These are phyloP conservation scores for Aphanomyces euteiches DNA, from an alignment of 352 stramenopile genomes.

Conservation along the genomic window DNA sequence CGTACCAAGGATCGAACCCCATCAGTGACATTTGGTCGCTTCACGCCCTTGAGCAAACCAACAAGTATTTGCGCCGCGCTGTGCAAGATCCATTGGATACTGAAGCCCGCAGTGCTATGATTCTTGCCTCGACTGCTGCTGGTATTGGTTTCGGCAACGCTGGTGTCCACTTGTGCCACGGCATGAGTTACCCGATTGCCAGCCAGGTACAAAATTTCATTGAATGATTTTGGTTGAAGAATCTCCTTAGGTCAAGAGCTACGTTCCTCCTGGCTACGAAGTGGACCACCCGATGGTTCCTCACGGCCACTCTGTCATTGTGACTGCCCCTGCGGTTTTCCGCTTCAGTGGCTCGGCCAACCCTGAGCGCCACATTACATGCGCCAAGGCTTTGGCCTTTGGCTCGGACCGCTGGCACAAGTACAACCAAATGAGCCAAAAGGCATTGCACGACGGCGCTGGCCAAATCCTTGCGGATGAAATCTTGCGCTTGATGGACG, in stretches of 20 bases:
- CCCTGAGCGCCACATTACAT: conserved; percentile 41
- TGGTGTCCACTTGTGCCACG: conserved; percentile 48
- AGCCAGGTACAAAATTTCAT: conserved; percentile 32
- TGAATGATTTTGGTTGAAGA: not conserved
- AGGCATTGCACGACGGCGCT: conserved; percentile 30
- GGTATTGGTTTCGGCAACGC: conserved; percentile 53
- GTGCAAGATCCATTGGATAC: conserved; percentile 34
- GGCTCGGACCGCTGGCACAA: conserved; percentile 32
- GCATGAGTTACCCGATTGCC: conserved; percentile 45
- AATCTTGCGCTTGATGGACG: conserved; percentile 40
- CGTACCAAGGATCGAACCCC: conserved; percentile 48
- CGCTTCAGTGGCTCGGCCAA: conserved; percentile 40
- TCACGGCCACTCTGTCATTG: conserved; percentile 40
- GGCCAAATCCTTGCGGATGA: conserved; percentile 41
- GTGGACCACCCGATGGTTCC: conserved; percentile 40
- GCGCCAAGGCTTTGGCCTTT: conserved; percentile 39
- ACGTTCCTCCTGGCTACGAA: conserved; percentile 35
- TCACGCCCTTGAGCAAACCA: conserved; percentile 39
- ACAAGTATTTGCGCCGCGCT: conserved; percentile 36
- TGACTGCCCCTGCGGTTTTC: conserved; percentile 46
- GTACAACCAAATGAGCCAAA: conserved; percentile 28
- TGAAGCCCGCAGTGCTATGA: conserved; percentile 42
- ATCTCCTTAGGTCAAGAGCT: conserved; percentile 29
- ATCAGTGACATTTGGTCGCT: conserved; percentile 47
- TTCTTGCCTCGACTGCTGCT: conserved; percentile 38